Conservation (phyloP, 1,139 yeast species). For the Saccharomyces hybrid region DNA sequence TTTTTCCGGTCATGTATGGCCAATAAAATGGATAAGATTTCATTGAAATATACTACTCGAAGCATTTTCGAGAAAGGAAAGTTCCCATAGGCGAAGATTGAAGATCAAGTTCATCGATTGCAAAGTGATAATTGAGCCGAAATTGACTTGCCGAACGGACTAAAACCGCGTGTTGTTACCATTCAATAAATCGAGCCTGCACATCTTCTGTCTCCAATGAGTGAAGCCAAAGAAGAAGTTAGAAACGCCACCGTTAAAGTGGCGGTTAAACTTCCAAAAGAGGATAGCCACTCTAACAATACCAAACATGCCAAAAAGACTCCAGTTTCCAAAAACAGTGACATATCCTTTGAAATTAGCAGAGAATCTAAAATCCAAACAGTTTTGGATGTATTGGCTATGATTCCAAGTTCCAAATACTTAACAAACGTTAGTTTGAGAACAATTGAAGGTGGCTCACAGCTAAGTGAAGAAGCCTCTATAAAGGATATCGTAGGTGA, state of each 20-base stretch:
- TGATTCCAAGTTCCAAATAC: conserved; percentile 23
- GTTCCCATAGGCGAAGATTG: no score
- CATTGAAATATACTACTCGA: neutral
- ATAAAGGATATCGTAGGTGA: conserved; percentile 17
- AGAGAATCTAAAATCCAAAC: conserved; percentile 24
- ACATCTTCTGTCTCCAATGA: neutral
- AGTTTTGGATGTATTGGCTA: conserved; percentile 22
- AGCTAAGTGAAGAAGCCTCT: conserved; percentile 16
- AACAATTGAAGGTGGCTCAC: conserved; percentile 9
- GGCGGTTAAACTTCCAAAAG: conserved; percentile 12
- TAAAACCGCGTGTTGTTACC: neutral
- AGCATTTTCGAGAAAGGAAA: neutral
- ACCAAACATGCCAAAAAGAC: neutral
- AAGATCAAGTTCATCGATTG: neutral
- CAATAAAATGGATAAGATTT: neutral
- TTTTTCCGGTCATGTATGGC: neutral
- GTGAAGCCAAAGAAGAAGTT: neutral
- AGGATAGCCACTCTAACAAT: conserved; percentile 3
- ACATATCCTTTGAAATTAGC: conserved; percentile 21
- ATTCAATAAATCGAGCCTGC: neutral
- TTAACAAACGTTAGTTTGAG: conserved; percentile 24
- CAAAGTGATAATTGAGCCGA: neutral
- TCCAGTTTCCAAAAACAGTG: conserved; percentile 10
- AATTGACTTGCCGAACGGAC: neutral
- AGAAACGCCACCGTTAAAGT: conserved; percentile 11